Evolutionary conservation across 768 basidiomycete genomes (phyloP).

Genomic region (Pleurotus giganteus): DNA sequence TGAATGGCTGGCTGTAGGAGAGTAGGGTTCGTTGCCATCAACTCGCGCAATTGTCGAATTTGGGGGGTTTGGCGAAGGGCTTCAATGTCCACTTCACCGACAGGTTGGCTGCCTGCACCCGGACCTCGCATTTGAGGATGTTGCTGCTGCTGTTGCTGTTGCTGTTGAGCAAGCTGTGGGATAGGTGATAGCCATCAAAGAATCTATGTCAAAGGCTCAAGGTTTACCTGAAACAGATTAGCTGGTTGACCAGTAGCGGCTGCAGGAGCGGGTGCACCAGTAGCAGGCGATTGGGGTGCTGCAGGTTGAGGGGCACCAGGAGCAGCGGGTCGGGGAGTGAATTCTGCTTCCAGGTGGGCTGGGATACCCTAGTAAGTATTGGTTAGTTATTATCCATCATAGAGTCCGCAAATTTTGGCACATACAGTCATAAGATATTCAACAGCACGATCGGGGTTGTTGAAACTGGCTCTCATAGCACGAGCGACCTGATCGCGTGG

Average conservation of each 20-base stretch:
- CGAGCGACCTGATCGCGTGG: slow-evolving; percentile 78
- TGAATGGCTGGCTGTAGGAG: slow-evolving; percentile 80
- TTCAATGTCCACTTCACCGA: slow-evolving; percentile 38
- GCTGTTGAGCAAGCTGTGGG: slow-evolving; percentile 68
- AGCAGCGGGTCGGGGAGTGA: slow-evolving; percentile 30
- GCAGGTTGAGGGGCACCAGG: slow-evolving; percentile 29
- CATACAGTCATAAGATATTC: slow-evolving; percentile 93
- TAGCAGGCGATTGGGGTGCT: slow-evolving; percentile 23
- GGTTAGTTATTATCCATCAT: slow-evolving; percentile 11
- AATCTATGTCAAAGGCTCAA: slow-evolving; percentile 55
- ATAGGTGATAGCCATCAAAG: neutral
- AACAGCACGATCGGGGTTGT: slow-evolving; percentile 97
- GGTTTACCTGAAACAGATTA: slow-evolving; percentile 76
- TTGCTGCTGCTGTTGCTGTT: slow-evolving; percentile 49
- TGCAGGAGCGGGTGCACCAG: neutral
- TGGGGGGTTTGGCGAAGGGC: slow-evolving; percentile 62
- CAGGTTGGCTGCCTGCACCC: slow-evolving; percentile 29
- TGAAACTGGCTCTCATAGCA: slow-evolving; percentile 90
- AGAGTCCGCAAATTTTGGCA: slow-evolving; percentile 11
- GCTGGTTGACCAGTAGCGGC: slow-evolving; percentile 29
- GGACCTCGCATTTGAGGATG: slow-evolving; percentile 27
- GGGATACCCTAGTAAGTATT: slow-evolving; percentile 68
- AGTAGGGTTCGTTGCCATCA: slow-evolving; percentile 75
- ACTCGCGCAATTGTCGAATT: slow-evolving; percentile 68
- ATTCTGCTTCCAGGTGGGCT: slow-evolving; percentile 56